Evolutionary conservation across 106 monocot genomes (phyloP).

Genomic region (Dendrobium catenatum): DNA sequence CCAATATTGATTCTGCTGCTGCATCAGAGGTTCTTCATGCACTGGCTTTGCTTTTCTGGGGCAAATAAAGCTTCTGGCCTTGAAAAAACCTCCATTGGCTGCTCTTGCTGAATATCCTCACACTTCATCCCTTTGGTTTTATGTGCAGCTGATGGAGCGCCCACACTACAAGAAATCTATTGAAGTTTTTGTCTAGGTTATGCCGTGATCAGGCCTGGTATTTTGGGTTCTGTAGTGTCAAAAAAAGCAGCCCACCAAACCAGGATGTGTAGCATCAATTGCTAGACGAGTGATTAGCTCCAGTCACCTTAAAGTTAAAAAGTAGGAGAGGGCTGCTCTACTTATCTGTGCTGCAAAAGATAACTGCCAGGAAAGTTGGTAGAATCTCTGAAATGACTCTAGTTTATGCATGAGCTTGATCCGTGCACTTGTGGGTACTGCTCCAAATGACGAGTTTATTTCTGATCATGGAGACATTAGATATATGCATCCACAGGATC

Average conservation of each 20-base stretch:
- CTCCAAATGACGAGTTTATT: constrained; percentile 32
- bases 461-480: constrained; percentile 25
- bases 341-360: constrained; percentile 79
- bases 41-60: constrained; percentile 58
- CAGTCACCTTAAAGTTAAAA: constrained; percentile 48
- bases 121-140: constrained; percentile 56
- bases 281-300: constrained; percentile 60
- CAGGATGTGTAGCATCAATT: constrained; percentile 69
- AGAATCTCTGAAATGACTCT: constrained; percentile 59
- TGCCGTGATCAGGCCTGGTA: constrained; percentile 52
- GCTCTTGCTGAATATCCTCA: constrained; percentile 70
- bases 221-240: constrained; percentile 49
- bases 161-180: constrained; percentile 81
- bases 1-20: constrained; percentile 55
- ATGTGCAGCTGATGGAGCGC: constrained; percentile 61
- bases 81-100: constrained; percentile 53
- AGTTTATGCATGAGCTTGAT: constrained; percentile 51
- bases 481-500: constrained; percentile 52
- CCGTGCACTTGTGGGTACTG: constrained; percentile 63
- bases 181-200: constrained; percentile 73
- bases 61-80: constrained; percentile 32
- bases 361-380: constrained; percentile 39
- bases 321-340: constrained; percentile 79
- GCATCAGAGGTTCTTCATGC: constrained; percentile 89
- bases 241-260: too few relatives aligned